Evolutionary conservation across 2,329 filamentous ascomycete genomes (phyloP).

Genomic region (Aphanoascus verrucosus): DNA sequence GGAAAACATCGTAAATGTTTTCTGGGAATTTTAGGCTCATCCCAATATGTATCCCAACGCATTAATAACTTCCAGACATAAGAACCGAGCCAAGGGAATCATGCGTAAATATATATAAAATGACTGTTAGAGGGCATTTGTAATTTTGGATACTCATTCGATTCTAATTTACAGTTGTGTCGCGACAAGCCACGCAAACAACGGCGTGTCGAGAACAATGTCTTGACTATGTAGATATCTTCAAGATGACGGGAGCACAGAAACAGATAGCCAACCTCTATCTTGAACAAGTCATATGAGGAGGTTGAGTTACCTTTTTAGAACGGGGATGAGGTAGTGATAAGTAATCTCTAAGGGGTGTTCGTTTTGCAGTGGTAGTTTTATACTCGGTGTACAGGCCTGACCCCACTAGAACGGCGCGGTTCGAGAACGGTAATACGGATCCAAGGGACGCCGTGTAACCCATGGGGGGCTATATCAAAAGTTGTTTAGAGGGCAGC

Average conservation of each 20-base stretch:
- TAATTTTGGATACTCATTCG: neutral
- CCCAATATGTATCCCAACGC: too few relatives aligned
- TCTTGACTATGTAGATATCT: conserved; percentile 1
- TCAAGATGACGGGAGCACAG: neutral
- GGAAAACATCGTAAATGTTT: too few relatives aligned
- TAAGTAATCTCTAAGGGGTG: too few relatives aligned
- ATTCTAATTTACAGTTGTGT: neutral
- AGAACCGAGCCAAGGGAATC: too few relatives aligned
- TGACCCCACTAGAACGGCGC: neutral
- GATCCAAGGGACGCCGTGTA: neutral
- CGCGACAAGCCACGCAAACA: neutral
- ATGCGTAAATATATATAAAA: too few relatives aligned
- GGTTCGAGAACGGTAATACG: neutral
- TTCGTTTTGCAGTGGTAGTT: too few relatives aligned
- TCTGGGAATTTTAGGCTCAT: too few relatives aligned
- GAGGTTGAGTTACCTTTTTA: too few relatives aligned
- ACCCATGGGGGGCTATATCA: neutral
- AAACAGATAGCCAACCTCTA: neutral
- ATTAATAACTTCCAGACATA: too few relatives aligned
- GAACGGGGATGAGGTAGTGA: too few relatives aligned
- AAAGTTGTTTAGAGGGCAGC: conserved; percentile 45
- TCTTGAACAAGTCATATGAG: neutral
- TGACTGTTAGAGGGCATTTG: too few relatives aligned
- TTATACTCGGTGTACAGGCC: neutral
- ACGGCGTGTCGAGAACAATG: neutral